Percentiles rank a stretch among this genome's conserved stretches.
These are phyloP conservation scores for Silene latifolia DNA, from an alignment of 148 eudicot genomes.

Conservation along the genomic window DNA sequence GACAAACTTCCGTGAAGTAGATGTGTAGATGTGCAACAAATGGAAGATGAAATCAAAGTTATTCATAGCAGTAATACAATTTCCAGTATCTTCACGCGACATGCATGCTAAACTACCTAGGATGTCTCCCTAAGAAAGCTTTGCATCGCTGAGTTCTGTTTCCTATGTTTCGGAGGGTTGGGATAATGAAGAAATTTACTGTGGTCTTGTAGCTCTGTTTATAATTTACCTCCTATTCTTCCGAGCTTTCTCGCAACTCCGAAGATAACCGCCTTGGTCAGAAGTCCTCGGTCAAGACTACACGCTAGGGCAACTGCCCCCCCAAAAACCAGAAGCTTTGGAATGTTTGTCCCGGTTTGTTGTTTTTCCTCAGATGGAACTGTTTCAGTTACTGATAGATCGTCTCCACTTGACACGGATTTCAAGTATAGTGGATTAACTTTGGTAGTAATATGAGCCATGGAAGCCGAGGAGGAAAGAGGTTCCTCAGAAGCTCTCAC, in stretches of 20 bases:
- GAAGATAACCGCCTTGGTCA: slow-evolving; percentile 62
- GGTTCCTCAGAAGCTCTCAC: slow-evolving; percentile 51
- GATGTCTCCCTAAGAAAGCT: neutral
- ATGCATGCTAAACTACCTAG: slow-evolving; percentile 23
- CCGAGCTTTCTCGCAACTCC: slow-evolving; percentile 60
- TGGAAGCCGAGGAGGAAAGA: slow-evolving; percentile 45
- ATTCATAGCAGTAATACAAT: slow-evolving; percentile 15
- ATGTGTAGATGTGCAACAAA: too few relatives aligned
- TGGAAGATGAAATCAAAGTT: slow-evolving; percentile 1
- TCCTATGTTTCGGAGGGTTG: neutral
- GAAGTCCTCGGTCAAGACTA: slow-evolving; percentile 62
- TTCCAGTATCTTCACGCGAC: slow-evolving; percentile 18
- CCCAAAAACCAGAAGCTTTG: slow-evolving; percentile 61
- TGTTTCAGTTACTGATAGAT: slow-evolving; percentile 27
- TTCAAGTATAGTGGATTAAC: slow-evolving; percentile 46
- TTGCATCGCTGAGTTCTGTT: neutral
- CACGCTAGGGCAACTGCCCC: slow-evolving; percentile 71
- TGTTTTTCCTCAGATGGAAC: slow-evolving; percentile 37
- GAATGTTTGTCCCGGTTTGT: slow-evolving; percentile 43
- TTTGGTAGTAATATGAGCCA: slow-evolving; percentile 75
- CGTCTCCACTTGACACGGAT: slow-evolving; percentile 32
- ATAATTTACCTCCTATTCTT: slow-evolving; percentile 48
- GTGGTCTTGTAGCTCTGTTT: slow-evolving; percentile 3
- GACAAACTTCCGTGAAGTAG: slow-evolving; percentile 5
- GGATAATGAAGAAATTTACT: neutral